Evolutionary conservation across 2,329 filamentous ascomycete genomes (phyloP), one percentile per base, ranked within the genome.

Genomic region (Cadophora sp.): DNA sequence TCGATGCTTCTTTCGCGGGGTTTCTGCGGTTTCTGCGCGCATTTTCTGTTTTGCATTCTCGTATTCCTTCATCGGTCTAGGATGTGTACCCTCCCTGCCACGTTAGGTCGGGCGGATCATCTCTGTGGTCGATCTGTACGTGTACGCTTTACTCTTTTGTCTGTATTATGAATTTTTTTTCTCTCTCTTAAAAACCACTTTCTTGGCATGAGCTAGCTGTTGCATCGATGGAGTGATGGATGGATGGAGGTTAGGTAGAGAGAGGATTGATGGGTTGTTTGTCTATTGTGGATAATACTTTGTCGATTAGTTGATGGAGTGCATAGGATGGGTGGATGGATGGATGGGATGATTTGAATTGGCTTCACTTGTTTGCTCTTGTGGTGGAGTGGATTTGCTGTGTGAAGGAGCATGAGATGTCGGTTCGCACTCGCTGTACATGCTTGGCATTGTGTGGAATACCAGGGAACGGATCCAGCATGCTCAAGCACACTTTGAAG

Each of bases 61-160:
- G 30, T 24, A 16, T 30, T 55, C 24, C 16, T 36, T 60, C 33
- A 56, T 56, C 53, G 18, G 18, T 27, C 53, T 39, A 8, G 8
- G 33, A 22, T 45, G 43, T 9, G 14, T 4, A 13, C 5, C 43
- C 43, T 45, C 4, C n/a, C 43, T 18, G n/a, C 43, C 43, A 6
- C n/a, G 16, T 18, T n/a, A 45, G 43, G 33, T 8, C 20, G 22
- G 36, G n/a, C 36, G 16, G 8, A 16, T 53, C 24, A 39, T 48
- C n/a, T 53, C 16, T 13, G 27, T 1, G 50, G 27, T 48, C 11
- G 55, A 27, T 27, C 3, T 58, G 55, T 58, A 58, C 20, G 33
- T 58, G 55, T 58, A 58, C 55, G 55, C 55, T 58, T 43, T 41
- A 41, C 55, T 24, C 55, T 58, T 58, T 20, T 39, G 36, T 41